These are phyloP conservation scores for Penicillium argentinense DNA, from an alignment of 495 filamentous ascomycete genomes.

Conservation along the genomic window DNA sequence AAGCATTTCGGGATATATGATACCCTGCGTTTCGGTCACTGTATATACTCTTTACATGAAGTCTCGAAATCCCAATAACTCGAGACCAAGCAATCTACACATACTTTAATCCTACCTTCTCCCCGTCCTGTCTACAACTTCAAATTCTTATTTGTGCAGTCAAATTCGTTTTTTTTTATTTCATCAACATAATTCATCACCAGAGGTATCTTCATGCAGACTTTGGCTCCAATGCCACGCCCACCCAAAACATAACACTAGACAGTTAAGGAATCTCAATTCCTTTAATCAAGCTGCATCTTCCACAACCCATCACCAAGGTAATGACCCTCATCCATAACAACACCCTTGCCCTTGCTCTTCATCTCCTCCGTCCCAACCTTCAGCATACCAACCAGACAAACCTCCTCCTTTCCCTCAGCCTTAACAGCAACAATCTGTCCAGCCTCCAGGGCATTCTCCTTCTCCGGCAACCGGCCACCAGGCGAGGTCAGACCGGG, in stretches of 20 bases:
- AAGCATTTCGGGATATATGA: neutral
- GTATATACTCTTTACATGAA: constrained; percentile 1
- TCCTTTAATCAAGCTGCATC: constrained; percentile 62
- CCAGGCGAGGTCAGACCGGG: constrained; percentile 84
- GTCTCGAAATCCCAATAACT: too few species aligned
- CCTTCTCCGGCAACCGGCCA: constrained; percentile 66
- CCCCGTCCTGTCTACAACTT: too few species aligned
- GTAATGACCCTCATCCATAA: constrained; percentile 90
- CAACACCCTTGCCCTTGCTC: constrained; percentile 87
- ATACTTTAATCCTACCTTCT: too few species aligned
- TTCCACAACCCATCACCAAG: constrained; percentile 93
- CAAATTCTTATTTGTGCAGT: too few species aligned
- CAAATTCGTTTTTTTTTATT: too few species aligned
- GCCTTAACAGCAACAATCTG: constrained; percentile 83
- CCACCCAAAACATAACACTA: too few species aligned
- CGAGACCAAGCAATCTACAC: too few species aligned
- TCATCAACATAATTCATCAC: too few species aligned
- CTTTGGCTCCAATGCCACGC: neutral
- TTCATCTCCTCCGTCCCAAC: constrained; percentile 91
- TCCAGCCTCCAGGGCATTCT: constrained; percentile 63
- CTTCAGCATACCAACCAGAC: constrained; percentile 81
- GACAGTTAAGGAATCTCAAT: neutral
- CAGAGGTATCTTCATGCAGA: too few species aligned
- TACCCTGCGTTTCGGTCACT: neutral
- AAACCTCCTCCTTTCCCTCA: constrained; percentile 91